Base-by-base conservation (phyloP, 306 rosid genomes). In the Vigna angularis region DNA sequence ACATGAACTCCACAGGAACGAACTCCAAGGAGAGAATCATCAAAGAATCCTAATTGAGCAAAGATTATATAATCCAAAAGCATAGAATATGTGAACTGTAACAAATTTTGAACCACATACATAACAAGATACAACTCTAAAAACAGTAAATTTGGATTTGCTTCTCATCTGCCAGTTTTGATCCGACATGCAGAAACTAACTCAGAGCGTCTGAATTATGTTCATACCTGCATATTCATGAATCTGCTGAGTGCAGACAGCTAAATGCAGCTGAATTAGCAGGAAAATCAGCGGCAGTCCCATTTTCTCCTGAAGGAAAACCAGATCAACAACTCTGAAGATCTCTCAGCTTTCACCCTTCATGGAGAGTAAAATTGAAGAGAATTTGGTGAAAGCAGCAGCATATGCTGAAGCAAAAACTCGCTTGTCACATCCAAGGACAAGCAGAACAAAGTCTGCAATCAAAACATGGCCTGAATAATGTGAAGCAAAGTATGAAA, bases 181-280 rank as follows among this genome's bases (percentile, higher is more conserved):
- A 79, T 70, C 26, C 66, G 28, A 12, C 45, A 50, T 50, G 53
- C 1, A 42, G 75, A 68, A 70, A 63, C 42, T 22, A 76, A 74
- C 71, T 63, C 18, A 64, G 9, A 75, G 72, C 71, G 81, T 67
- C 28, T 47, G 14, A 78, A 74, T 16, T 71, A 83, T 81, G 67
- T 81, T 40, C 81, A 83, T 90, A 94, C 98, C 97, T 92, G 90
- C 79, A 86, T 86, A 79, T 85, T 78, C 92, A 85, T 70, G 83
- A 81, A 83, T 72, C 68, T 85, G 85, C 42, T 79, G 79, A 65
- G 61, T 79, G 68, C 81, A 36, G 77, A 83, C 38, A 42, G 82
- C 77, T 32, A 89, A 86, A 77, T 87, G 86, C 58, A 90, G 80
- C 82, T 79, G 67, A 65, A 88, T 9, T 45, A 94, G 73, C 47